These are phyloP conservation scores for Penicillium angulare DNA, from an alignment of 495 filamentous ascomycete genomes.

Conservation along the genomic window DNA sequence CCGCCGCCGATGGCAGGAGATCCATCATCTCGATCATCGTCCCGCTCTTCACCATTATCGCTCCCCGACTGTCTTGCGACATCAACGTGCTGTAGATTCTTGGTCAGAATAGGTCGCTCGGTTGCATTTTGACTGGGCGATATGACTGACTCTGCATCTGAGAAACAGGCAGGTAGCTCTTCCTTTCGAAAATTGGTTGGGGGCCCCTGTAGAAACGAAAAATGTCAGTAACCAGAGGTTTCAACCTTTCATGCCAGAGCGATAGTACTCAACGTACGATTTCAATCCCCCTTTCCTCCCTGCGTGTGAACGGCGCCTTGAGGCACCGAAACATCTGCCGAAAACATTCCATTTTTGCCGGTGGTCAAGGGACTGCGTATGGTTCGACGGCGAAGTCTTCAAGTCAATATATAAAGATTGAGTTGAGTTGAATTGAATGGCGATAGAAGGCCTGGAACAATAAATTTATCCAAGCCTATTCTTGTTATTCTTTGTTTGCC, in stretches of 20 bases:
- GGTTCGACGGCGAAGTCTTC: neutral
- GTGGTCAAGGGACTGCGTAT: too few relatives aligned
- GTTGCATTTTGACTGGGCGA: slow-evolving; percentile 15
- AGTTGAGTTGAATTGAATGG: neutral
- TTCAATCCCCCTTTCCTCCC: slow-evolving; percentile 30
- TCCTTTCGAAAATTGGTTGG: slow-evolving; percentile 49
- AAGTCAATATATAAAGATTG: slow-evolving; percentile 13
- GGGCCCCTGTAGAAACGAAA: slow-evolving; percentile 28
- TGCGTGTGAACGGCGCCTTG: slow-evolving; percentile 35
- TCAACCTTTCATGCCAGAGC: neutral
- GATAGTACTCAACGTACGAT: slow-evolving; percentile 30
- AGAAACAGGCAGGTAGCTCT: slow-evolving; percentile 39
- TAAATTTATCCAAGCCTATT: too few relatives aligned
- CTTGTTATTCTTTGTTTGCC: neutral
- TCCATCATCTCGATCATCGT: slow-evolving; percentile 25
- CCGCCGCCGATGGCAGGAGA: slow-evolving; percentile 28
- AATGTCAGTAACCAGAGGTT: slow-evolving; percentile 3
- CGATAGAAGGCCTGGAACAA: neutral
- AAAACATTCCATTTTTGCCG: slow-evolving; percentile 39
- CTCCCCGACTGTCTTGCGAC: slow-evolving; percentile 32
- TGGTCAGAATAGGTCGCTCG: slow-evolving; percentile 31
- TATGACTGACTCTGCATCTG: slow-evolving; percentile 45
- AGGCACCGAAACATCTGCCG: slow-evolving; percentile 38
- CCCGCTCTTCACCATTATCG: slow-evolving; percentile 31
- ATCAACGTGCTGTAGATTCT: slow-evolving; percentile 38